Conservation (phyloP, 1,284 basidiomycete species). For the Ustanciosporium gigantosporum region DNA sequence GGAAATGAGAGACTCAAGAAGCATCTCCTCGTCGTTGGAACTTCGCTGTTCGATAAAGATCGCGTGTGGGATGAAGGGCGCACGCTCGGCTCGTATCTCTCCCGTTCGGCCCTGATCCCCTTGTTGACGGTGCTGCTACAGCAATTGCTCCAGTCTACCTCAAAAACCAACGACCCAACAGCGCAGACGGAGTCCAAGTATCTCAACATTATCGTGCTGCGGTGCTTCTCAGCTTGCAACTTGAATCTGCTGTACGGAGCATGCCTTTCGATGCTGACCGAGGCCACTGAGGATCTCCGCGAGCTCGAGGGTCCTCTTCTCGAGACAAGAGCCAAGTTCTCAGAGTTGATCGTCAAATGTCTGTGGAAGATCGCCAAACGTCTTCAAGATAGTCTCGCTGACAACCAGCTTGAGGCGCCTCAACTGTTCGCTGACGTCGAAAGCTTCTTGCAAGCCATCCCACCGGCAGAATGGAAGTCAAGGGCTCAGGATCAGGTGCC, state of each 20-base stretch:
- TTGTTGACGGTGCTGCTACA: conserved; percentile 79
- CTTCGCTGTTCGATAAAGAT: conserved; percentile 44
- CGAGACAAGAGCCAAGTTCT: conserved; percentile 72
- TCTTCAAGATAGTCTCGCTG: conserved; percentile 85
- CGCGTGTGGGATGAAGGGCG: conserved; percentile 40
- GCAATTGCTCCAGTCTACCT: conserved; percentile 76
- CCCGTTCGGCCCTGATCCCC: conserved; percentile 38
- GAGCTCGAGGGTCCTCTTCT: conserved; percentile 59
- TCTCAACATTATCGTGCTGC: conserved; percentile 96
- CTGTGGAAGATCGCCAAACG: conserved; percentile 97
- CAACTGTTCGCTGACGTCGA: conserved; percentile 92
- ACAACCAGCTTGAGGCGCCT: conserved; percentile 78
- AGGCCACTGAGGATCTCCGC: conserved; percentile 85
- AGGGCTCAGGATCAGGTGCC: conserved; percentile 86
- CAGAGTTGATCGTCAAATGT: conserved; percentile 95
- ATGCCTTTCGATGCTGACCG: conserved; percentile 79
- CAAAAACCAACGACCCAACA: conserved; percentile 52
- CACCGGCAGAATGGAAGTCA: conserved; percentile 92
- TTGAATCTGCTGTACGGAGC: conserved; percentile 88
- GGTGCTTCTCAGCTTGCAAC: conserved; percentile 86
- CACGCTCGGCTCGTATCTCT: conserved; percentile 48
- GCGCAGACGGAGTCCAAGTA: conserved; percentile 82
- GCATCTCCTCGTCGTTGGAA: conserved; percentile 48
- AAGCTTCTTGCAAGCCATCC: conserved; percentile 87
- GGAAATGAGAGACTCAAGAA: conserved; percentile 45